Percentiles rank a stretch among this genome's conserved stretches.
phyloP scores from a whole-genome alignment of 2,329 filamentous ascomycete species.

The Fusarium goolgardi region DNA sequence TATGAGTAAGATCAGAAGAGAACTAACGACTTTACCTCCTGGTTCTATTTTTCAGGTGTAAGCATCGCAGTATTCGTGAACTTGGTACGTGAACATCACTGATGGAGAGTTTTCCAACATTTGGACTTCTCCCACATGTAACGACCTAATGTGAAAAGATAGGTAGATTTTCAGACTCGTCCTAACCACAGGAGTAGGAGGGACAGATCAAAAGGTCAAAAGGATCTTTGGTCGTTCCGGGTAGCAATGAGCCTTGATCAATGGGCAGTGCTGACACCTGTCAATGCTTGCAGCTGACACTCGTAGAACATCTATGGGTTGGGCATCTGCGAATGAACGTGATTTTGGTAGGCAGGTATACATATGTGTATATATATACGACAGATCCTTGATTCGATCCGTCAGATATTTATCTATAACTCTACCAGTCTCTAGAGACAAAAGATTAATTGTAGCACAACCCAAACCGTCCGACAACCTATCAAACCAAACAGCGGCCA shows the following conservation, averaged over 20 bases:
- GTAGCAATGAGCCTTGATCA: background rate
- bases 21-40: background rate
- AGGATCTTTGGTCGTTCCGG: background rate
- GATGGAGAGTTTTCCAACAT: background rate
- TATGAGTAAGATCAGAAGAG: background rate
- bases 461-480: background rate
- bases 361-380: background rate
- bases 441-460: background rate
- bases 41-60: background rate
- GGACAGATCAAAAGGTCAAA: background rate
- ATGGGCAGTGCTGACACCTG: conserved; percentile 21
- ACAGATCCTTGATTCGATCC: background rate
- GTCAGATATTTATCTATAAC: background rate
- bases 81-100: background rate
- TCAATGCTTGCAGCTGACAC: conserved; percentile 8
- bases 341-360: background rate
- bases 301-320: background rate
- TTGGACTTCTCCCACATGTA: background rate
- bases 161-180: background rate
- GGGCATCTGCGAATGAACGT: background rate
- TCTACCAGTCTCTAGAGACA: background rate
- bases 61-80: background rate
- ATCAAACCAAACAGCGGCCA: no score
- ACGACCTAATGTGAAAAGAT: background rate
- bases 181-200: background rate